Conservation (phyloP, 768 basidiomycete species). For the Podaxis mareebaensis region DNA sequence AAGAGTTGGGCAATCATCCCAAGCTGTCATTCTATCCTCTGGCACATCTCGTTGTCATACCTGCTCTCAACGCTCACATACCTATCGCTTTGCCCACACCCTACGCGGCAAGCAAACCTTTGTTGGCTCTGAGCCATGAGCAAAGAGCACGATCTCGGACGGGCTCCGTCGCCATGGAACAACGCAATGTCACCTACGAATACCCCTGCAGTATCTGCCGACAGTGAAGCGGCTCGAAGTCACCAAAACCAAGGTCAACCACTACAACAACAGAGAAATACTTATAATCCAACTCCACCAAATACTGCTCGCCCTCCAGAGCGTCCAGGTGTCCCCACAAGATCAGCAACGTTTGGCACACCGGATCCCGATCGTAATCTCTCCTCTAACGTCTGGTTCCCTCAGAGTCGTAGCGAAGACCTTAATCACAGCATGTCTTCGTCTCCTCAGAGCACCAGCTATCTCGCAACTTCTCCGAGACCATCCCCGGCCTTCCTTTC, state of each 20-base stretch:
- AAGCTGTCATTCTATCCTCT: slow-evolving; percentile 17
- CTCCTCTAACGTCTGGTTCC: slow-evolving; percentile 32
- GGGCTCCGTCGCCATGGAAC: slow-evolving; percentile 32
- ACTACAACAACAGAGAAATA: slow-evolving; percentile 22
- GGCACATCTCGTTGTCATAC: slow-evolving; percentile 14
- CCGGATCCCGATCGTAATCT: slow-evolving; percentile 56
- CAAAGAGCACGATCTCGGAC: slow-evolving; percentile 36
- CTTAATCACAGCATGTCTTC: slow-evolving; percentile 53
- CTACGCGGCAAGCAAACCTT: not conserved
- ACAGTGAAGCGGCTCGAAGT: slow-evolving; percentile 23
- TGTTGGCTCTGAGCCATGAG: slow-evolving; percentile 30
- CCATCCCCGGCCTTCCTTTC: slow-evolving; percentile 49
- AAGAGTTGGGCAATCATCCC: slow-evolving; percentile 18
- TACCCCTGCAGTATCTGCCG: slow-evolving; percentile 9
- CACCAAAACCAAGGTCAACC: slow-evolving; percentile 21
- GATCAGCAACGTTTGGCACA: slow-evolving; percentile 64
- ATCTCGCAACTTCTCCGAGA: slow-evolving; percentile 36
- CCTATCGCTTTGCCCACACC: not conserved
- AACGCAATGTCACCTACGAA: slow-evolving; percentile 16
- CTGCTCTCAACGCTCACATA: slow-evolving; percentile 10
- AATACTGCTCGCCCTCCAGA: slow-evolving; percentile 43
- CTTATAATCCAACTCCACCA: slow-evolving; percentile 36
- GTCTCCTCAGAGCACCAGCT: slow-evolving; percentile 25
- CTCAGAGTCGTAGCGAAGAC: slow-evolving; percentile 72
- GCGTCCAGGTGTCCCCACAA: slow-evolving; percentile 56